A percentile compares a stretch with the other conserved stretches of the same genome.
phyloP scores from a whole-genome alignment of 768 basidiomycete species.

The Termitomyces sp. region DNA sequence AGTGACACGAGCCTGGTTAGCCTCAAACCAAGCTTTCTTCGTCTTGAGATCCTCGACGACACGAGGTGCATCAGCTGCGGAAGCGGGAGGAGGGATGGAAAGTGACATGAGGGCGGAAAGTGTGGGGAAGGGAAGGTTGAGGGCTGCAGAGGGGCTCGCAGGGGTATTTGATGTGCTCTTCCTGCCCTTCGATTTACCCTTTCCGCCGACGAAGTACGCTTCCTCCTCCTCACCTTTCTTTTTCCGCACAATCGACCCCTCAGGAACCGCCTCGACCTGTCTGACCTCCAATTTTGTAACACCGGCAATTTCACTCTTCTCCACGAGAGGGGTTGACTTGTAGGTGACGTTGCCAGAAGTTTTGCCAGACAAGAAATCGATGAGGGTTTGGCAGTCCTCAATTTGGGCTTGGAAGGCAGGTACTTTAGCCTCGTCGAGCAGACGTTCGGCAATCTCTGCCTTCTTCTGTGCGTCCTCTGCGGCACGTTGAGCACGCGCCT shows the following conservation, averaged over 20 bases:
- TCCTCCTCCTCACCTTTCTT: slow-evolving; percentile 93
- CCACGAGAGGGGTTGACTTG: slow-evolving; percentile 38
- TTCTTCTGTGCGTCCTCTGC: slow-evolving; percentile 79
- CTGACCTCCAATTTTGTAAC: slow-evolving; percentile 84
- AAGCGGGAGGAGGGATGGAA: slow-evolving; percentile 87
- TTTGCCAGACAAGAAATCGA: slow-evolving; percentile 81
- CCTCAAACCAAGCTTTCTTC: slow-evolving; percentile 94
- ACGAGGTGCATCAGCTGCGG: slow-evolving; percentile 72
- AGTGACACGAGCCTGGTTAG: slow-evolving; percentile 82
- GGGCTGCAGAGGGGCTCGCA: slow-evolving; percentile 27
- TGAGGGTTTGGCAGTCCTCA: slow-evolving; percentile 93
- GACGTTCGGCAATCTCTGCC: slow-evolving; percentile 71
- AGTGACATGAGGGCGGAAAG: slow-evolving; percentile 84
- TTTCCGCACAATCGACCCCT: slow-evolving; percentile 75
- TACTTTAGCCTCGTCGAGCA: slow-evolving; percentile 86
- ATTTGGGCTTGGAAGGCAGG: slow-evolving; percentile 93
- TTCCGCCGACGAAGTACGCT: slow-evolving; percentile 75
- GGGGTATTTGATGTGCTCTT: slow-evolving; percentile 41
- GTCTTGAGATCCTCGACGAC: slow-evolving; percentile 87
- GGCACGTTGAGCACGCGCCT: slow-evolving; percentile 67
- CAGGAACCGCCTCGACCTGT: slow-evolving; percentile 71
- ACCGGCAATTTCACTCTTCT: slow-evolving; percentile 50
- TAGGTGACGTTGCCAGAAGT: slow-evolving; percentile 41
- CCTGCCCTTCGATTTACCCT: slow-evolving; percentile 64
- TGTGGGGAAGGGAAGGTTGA: slow-evolving; percentile 83